A percentile compares a stretch with the other conserved stretches of the same genome.
Conservation (phyloP, 768 basidiomycete genomes). For the Russula virescens region DNA sequence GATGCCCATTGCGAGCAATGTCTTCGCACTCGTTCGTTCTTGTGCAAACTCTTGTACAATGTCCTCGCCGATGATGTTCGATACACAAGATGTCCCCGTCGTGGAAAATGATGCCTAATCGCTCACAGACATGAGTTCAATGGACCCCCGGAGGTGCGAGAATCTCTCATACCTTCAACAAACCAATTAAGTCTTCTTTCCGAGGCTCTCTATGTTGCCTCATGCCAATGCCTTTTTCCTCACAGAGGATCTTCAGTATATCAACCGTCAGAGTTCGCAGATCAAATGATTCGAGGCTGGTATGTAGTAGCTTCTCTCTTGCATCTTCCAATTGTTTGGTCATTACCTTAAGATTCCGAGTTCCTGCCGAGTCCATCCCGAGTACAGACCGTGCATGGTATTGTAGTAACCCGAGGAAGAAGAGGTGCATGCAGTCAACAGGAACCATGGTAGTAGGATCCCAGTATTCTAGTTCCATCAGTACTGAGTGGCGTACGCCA, state of each 20-base stretch:
- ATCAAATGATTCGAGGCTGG: slow-evolving; percentile 26
- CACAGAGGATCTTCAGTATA: too few relatives aligned
- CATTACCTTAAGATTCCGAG: not conserved
- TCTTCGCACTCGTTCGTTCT: too few relatives aligned
- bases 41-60: not conserved
- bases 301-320: too few relatives aligned
- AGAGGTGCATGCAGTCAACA: too few relatives aligned
- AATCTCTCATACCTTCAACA: not conserved
- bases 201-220: not conserved
- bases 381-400: slow-evolving; percentile 22
- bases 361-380: slow-evolving; percentile 13
- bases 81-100: not conserved
- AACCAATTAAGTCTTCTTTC: not conserved
- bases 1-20: not conserved
- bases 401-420: too few relatives aligned
- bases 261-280: not conserved
- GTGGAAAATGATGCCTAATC: not conserved
- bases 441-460: too few relatives aligned
- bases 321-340: not conserved
- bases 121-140: not conserved
- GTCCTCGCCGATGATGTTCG: too few relatives aligned
- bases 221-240: not conserved
- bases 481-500: slow-evolving; percentile 29
- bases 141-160: not conserved
- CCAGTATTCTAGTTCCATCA: too few relatives aligned